Conservation (phyloP, 495 filamentous ascomycete genomes). For the Aspergillus mulundensis region DNA sequence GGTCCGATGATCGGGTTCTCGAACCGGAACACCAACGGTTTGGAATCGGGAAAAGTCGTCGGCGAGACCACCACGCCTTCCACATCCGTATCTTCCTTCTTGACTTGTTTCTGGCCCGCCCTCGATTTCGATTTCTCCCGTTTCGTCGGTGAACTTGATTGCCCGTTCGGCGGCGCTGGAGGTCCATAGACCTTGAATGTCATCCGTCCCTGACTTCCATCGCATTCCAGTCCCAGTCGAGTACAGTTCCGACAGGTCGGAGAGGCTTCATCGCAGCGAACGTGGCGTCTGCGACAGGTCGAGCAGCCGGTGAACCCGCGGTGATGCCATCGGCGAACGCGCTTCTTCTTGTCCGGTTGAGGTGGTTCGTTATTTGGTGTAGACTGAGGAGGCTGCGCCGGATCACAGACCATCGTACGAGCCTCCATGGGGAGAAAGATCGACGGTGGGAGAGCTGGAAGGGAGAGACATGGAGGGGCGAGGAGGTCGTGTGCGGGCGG, state of each 20-base stretch:
- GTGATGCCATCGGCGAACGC: constrained; percentile 43
- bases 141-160: constrained; percentile 17
- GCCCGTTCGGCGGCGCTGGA: constrained; percentile 18
- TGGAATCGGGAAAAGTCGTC: constrained; percentile 5
- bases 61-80: constrained; percentile 14
- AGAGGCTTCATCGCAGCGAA: constrained; percentile 43
- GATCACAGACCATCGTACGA: constrained; percentile 25
- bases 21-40: constrained; percentile 23
- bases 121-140: constrained; percentile 14
- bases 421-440: constrained; percentile 29
- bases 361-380: constrained; percentile 14
- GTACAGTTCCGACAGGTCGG: constrained; percentile 41
- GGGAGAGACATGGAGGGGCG: constrained; percentile 26
- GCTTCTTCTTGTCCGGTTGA: constrained; percentile 30
- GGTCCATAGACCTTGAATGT: constrained; percentile 43
- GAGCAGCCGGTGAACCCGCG: constrained; percentile 41
- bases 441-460: constrained; percentile 10
- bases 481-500: not conserved
- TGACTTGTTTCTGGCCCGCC: constrained; percentile 6
- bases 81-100: constrained; percentile 9
- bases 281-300: constrained; percentile 39
- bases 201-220: constrained; percentile 39
- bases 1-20: constrained; percentile 18
- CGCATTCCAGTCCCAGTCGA: constrained; percentile 35
- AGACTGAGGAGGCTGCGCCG: constrained; percentile 18